A percentile compares a stretch with the other conserved stretches of the same genome.
phyloP scores from a whole-genome alignment of 129 eudicot genomes.

The Chrysanthemum makinoi region DNA sequence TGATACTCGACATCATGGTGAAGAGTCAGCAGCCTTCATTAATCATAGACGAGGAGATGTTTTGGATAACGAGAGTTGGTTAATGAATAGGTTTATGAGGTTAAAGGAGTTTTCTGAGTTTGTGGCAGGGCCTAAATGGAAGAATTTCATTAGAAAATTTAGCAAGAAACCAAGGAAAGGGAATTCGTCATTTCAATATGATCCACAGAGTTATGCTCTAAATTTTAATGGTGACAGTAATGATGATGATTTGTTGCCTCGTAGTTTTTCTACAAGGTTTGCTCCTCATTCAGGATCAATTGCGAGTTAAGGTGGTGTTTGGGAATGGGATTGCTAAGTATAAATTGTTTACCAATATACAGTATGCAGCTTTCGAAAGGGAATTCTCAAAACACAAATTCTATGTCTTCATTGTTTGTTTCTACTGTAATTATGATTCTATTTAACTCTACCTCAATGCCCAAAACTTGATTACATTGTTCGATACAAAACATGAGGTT shows the following conservation, averaged over 20 bases:
- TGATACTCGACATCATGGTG: background rate
- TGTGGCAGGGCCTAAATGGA: slow-evolving; percentile 88
- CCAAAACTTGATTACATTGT: too few relatives aligned
- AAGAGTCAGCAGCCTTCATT: slow-evolving; percentile 20
- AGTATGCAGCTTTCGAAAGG: too few relatives aligned
- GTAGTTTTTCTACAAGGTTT: slow-evolving; percentile 59
- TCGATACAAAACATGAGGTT: too few relatives aligned
- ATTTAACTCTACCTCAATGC: too few relatives aligned
- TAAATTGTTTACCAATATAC: too few relatives aligned
- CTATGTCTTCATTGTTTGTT: too few relatives aligned
- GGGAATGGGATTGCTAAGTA: background rate
- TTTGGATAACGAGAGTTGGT: slow-evolving; percentile 43
- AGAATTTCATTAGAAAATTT: slow-evolving; percentile 65
- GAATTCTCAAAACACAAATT: too few relatives aligned
- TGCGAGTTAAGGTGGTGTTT: background rate
- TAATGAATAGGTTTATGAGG: slow-evolving; percentile 38
- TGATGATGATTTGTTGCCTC: slow-evolving; percentile 35
- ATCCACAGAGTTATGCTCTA: slow-evolving; percentile 61
- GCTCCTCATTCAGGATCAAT: slow-evolving; percentile 37
- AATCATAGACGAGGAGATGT: slow-evolving; percentile 23
- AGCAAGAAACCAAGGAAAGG: slow-evolving; percentile 40
- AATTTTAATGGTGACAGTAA: slow-evolving; percentile 50
- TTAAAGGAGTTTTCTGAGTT: slow-evolving; percentile 65
- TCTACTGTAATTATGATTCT: too few relatives aligned
- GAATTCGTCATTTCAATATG: slow-evolving; percentile 50